phyloP scores from a whole-genome alignment of 1,284 basidiomycete genomes.

The Boletus semigastroideus region DNA sequence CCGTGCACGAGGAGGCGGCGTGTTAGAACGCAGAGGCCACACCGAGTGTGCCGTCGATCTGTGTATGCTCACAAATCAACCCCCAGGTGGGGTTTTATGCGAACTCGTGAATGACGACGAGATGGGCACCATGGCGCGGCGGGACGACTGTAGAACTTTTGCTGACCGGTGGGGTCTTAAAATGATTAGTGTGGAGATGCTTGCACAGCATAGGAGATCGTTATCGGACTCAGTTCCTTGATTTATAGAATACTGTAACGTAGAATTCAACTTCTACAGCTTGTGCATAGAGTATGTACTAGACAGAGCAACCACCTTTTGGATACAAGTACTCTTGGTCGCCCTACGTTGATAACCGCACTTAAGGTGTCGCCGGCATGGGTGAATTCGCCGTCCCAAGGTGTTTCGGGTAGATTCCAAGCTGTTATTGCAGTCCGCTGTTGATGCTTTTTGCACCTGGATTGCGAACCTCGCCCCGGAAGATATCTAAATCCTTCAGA shows the following conservation, averaged over 20 bases:
- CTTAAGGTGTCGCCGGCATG: too few species aligned
- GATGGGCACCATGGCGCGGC: constrained; percentile 92
- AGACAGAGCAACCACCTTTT: too few species aligned
- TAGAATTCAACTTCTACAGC: too few species aligned
- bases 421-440: too few species aligned
- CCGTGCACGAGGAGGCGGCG: constrained; percentile 84
- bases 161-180: constrained; percentile 91
- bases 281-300: too few species aligned
- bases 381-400: too few species aligned
- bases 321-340: too few species aligned
- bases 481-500: too few species aligned
- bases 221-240: constrained; percentile 1
- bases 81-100: constrained; percentile 85
- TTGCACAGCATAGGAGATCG: constrained; percentile 44
- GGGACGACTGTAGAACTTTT: constrained; percentile 91
- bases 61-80: constrained; percentile 76
- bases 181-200: constrained; percentile 91
- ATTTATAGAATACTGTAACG: background rate
- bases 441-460: too few species aligned
- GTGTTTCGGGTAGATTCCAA: too few species aligned
- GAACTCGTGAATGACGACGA: constrained; percentile 94
- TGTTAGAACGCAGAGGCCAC: constrained; percentile 85
- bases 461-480: too few species aligned
- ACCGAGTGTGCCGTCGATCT: constrained; percentile 93
- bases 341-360: too few species aligned